phyloP scores from a whole-genome alignment of 1,284 basidiomycete species.

The Clitocybe nebularis region DNA sequence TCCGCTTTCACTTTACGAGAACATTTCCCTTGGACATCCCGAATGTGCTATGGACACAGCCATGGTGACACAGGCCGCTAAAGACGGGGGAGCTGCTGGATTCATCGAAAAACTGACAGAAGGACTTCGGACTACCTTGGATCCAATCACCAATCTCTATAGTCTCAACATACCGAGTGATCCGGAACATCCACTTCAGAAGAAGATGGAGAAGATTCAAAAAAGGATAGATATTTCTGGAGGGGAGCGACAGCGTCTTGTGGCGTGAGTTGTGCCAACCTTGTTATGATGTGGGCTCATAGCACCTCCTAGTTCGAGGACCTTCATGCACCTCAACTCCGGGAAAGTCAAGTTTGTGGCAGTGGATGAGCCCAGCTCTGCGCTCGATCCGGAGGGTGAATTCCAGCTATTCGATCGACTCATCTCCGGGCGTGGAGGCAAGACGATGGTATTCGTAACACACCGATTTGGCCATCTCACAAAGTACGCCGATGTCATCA shows the following conservation, averaged over 20 bases:
- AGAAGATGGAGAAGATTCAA: conserved; percentile 27
- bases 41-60: conserved; percentile 22
- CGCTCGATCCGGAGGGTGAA: conserved; percentile 49
- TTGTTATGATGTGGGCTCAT: background rate
- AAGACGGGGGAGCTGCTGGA: conserved; percentile 33
- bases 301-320: conserved; percentile 25
- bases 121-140: conserved; percentile 27
- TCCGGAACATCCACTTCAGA: conserved; percentile 28
- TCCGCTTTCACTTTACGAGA: conserved; percentile 40
- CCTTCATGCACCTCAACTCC: conserved; percentile 42
- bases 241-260: conserved; percentile 39
- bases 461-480: conserved; percentile 69
- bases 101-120: conserved; percentile 27
- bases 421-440: conserved; percentile 44
- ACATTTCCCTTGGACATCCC: conserved; percentile 41
- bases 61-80: conserved; percentile 31
- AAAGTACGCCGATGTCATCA: conserved; percentile 55
- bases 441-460: conserved; percentile 68
- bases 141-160: conserved; percentile 25
- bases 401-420: conserved; percentile 49
- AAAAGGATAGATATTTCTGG: conserved; percentile 36
- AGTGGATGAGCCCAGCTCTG: conserved; percentile 52
- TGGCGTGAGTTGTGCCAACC: conserved; percentile 28
- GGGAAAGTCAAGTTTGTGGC: conserved; percentile 40
- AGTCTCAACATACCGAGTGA: conserved; percentile 28